These are phyloP conservation scores for Cryomyces minteri DNA, from an alignment of 495 filamentous ascomycete genomes.

Conservation along the genomic window DNA sequence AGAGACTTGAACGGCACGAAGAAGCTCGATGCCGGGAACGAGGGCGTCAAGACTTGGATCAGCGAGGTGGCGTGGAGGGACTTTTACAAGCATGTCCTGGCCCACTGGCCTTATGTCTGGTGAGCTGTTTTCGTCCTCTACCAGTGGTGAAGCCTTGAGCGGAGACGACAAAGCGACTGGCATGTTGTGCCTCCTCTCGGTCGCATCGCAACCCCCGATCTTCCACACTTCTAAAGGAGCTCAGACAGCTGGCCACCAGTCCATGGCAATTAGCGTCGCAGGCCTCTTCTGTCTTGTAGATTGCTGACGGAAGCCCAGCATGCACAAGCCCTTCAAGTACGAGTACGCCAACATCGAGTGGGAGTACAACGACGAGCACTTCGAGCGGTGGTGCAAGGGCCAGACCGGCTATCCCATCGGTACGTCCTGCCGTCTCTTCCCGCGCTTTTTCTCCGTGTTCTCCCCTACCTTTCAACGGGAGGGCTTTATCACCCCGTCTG, in stretches of 20 bases:
- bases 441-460: too few species aligned
- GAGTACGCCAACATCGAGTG: slow-evolving; percentile 69
- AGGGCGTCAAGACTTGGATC: slow-evolving; percentile 61
- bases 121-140: slow-evolving; percentile 18
- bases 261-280: too few species aligned
- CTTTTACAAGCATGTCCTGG: slow-evolving; percentile 81
- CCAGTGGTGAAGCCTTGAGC: background rate
- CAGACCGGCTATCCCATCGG: slow-evolving; percentile 62
- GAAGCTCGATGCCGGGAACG: slow-evolving; percentile 46
- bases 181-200: too few species aligned
- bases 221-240: too few species aligned
- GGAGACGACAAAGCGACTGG: too few species aligned
- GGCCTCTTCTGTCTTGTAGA: background rate
- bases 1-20: slow-evolving; percentile 47
- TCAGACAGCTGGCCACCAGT: too few species aligned
- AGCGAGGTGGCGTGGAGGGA: slow-evolving; percentile 83
- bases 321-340: slow-evolving; percentile 88
- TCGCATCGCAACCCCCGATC: too few species aligned
- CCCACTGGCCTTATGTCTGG: slow-evolving; percentile 79
- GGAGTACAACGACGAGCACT: slow-evolving; percentile 51
- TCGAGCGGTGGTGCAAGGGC: slow-evolving; percentile 59
- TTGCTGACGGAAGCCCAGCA: slow-evolving; percentile 27
- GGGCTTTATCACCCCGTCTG: too few species aligned
- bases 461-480: too few species aligned
- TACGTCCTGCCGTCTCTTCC: background rate